phyloP scores from a whole-genome alignment of 495 filamentous ascomycete genomes.

The Glarea lozoyensis region DNA sequence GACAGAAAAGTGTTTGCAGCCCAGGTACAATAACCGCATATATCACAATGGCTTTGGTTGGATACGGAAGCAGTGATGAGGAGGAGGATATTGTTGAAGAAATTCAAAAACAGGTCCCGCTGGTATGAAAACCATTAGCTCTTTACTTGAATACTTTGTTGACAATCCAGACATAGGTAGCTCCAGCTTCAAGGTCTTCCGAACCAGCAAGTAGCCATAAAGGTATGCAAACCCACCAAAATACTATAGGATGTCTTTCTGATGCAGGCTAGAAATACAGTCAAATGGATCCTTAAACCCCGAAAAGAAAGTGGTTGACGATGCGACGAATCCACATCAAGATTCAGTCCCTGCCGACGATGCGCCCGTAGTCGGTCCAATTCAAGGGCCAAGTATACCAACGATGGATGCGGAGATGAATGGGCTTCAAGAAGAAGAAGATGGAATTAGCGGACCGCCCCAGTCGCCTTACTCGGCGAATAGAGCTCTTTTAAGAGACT shows the following conservation, averaged over 20 bases:
- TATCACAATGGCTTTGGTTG: slow-evolving; percentile 57
- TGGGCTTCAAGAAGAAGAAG: slow-evolving; percentile 3
- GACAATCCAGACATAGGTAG: slow-evolving; percentile 11
- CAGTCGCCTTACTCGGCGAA: slow-evolving; percentile 61
- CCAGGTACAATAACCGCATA: too few relatives aligned
- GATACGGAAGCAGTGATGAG: slow-evolving; percentile 73
- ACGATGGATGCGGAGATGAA: slow-evolving; percentile 12
- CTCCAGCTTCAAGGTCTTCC: background rate
- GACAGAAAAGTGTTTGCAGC: too few relatives aligned
- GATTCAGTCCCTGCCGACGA: slow-evolving; percentile 15
- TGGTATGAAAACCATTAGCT: slow-evolving; percentile 4
- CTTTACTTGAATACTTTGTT: background rate
- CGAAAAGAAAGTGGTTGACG: slow-evolving; percentile 6
- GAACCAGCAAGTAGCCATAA: slow-evolving; percentile 1
- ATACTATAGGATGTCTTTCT: background rate
- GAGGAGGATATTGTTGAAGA: slow-evolving; percentile 42
- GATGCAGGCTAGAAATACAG: background rate
- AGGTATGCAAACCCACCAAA: slow-evolving; percentile 3
- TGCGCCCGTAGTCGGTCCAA: slow-evolving; percentile 39
- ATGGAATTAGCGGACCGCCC: slow-evolving; percentile 25
- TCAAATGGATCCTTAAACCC: too few relatives aligned
- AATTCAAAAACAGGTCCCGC: background rate
- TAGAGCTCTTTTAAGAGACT: slow-evolving; percentile 59
- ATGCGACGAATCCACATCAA: background rate
- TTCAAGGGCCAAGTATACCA: slow-evolving; percentile 23